phyloP scores from a whole-genome alignment of 1,284 basidiomycete species.

The Omphalotus olearius region DNA sequence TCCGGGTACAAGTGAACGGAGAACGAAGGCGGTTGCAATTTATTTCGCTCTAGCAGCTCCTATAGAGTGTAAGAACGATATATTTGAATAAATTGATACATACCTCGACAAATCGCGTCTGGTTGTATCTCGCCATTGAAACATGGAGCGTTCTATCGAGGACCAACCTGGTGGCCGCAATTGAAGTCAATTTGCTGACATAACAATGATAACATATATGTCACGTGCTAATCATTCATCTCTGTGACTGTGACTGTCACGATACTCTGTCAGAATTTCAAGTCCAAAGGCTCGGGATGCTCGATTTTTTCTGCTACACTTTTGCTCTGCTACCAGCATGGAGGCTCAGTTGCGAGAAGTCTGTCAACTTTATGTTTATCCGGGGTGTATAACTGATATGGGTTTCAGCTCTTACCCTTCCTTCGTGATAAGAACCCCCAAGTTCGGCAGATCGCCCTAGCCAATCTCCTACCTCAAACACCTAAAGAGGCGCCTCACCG shows the following conservation, averaged over 20 bases:
- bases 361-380: constrained; percentile 1
- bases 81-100: background rate
- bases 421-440: constrained; percentile 84
- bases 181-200: constrained; percentile 15
- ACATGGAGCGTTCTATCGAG: constrained; percentile 2
- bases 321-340: constrained; percentile 29
- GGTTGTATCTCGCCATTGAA: constrained; percentile 66
- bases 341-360: constrained; percentile 61
- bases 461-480: constrained; percentile 81
- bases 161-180: constrained; percentile 5
- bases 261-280: background rate
- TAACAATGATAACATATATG: constrained; percentile 12
- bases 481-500: constrained; percentile 67
- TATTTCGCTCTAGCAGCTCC: constrained; percentile 54
- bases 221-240: background rate
- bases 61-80: constrained; percentile 20
- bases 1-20: constrained; percentile 70
- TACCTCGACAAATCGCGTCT: constrained; percentile 51
- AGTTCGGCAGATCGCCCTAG: constrained; percentile 83
- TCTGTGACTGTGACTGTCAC: background rate
- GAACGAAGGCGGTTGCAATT: constrained; percentile 62
- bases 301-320: background rate
- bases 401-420: constrained; percentile 72
- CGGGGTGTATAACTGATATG: background rate
- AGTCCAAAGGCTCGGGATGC: no score